Evolutionary conservation across 805 yeast species (phyloP), one percentile per base, ranked within the genome.

Genomic region (Saccharomycopsis malanga): DNA sequence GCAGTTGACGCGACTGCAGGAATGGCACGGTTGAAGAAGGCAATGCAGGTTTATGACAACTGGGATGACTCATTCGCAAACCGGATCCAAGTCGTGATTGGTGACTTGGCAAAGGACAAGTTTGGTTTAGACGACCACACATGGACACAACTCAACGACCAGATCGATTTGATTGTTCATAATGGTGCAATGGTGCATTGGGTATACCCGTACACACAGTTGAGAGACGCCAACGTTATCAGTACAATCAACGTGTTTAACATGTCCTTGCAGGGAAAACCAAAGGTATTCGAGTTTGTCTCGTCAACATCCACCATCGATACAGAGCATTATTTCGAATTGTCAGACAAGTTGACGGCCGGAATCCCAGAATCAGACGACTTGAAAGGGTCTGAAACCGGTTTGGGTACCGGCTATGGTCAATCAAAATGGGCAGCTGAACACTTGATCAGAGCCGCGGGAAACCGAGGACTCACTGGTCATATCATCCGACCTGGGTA

Each of bases 371-470:
- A 93, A 64, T 66, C 81, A 4, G 99, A 93, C 63, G 84, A 82
- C 56, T 72, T 93, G 56, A 64, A 71, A 57, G 97, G 97, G 1
- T 85, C 98, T 1, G 72, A 86, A 17, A 61, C 66, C 3, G 97
- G 96, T 1, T 72, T 93, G 49, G 84, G 88, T 23, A 84, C 82
- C 50, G 99, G 98, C 15, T 93, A 93, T 61, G 99, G 99, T 39
- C 99, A 94, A 69, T 77, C 93, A 56, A 93, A 93, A 65, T 93
- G 99, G 99, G 87, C 88, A 32, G 94, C 96, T 23, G 99, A 93
- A 67, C 78, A 85, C 57, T 71, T 93, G 39, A 79, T 87, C 52
- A 79, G 98, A 61, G 72, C 73, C 47, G 98, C 98, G 4, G 98
- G 97, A 38, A 74, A 75, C 47, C 69, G 81, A 45, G 98, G 99